These are phyloP conservation scores for Penicillium lividum DNA, from an alignment of 495 filamentous ascomycete species.

Conservation along the genomic window DNA sequence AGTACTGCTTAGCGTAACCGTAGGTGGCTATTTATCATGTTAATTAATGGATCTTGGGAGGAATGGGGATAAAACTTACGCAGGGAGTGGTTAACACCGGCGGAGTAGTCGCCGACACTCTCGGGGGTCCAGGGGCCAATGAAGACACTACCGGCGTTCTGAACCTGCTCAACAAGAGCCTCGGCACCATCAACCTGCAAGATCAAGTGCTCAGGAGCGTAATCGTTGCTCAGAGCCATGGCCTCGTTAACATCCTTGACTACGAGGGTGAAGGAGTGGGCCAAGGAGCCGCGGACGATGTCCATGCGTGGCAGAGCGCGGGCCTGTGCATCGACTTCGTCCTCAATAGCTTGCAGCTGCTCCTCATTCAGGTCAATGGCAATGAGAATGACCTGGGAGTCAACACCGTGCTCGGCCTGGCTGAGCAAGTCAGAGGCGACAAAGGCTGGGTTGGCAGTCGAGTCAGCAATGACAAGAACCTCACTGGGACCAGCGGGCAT, in stretches of 20 bases:
- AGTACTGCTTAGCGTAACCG: slow-evolving; percentile 97
- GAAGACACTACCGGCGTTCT: slow-evolving; percentile 95
- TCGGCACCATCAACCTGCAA: slow-evolving; percentile 79
- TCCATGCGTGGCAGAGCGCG: slow-evolving; percentile 83
- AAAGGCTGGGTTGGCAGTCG: slow-evolving; percentile 85
- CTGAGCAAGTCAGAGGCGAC: slow-evolving; percentile 92
- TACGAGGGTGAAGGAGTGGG: slow-evolving; percentile 86
- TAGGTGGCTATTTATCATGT: slow-evolving; percentile 71
- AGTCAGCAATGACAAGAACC: slow-evolving; percentile 94
- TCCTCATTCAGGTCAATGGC: slow-evolving; percentile 74
- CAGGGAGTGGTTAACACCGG: slow-evolving; percentile 94
- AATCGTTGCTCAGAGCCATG: slow-evolving; percentile 83
- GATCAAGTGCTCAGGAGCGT: slow-evolving; percentile 98
- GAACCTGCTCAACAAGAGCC: slow-evolving; percentile 70
- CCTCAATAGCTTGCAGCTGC: slow-evolving; percentile 77
- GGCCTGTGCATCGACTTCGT: slow-evolving; percentile 89
- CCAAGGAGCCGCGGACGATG: slow-evolving; percentile 89
- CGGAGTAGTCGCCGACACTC: slow-evolving; percentile 95
- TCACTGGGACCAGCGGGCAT: slow-evolving; percentile 98
- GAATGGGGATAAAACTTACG: slow-evolving; percentile 60
- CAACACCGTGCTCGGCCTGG: slow-evolving; percentile 94
- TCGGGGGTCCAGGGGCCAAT: slow-evolving; percentile 95
- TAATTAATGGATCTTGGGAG: slow-evolving; percentile 12
- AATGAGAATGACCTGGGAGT: slow-evolving; percentile 93
- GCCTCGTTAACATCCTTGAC: slow-evolving; percentile 80